Conservation (phyloP, 2,329 filamentous ascomycete species). For the Trichophyton equinum region DNA sequence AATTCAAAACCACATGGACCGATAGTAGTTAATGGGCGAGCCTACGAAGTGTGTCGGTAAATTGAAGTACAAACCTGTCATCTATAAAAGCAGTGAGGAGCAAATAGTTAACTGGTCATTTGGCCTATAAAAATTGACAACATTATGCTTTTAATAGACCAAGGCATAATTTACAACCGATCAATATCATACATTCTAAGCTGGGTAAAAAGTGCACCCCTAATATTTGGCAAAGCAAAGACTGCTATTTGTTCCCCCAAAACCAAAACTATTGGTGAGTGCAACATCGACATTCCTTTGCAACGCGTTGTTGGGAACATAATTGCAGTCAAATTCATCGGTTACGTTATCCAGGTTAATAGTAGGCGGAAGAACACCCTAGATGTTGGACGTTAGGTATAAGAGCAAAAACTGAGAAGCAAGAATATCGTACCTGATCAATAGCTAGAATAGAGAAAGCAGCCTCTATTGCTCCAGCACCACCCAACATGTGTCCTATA, state of each 20-base stretch:
- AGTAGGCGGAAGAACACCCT: constrained; percentile 75
- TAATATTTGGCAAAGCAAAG: constrained; percentile 51
- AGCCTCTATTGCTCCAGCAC: constrained; percentile 80
- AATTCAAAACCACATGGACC: constrained; percentile 32
- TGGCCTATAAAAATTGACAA: background rate
- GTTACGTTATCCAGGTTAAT: constrained; percentile 62
- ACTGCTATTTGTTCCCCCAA: constrained; percentile 90
- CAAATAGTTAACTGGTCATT: background rate
- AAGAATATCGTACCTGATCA: constrained; percentile 46
- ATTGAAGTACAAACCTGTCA: background rate
- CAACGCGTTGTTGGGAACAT: constrained; percentile 62
- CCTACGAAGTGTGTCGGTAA: background rate
- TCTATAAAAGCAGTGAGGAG: background rate
- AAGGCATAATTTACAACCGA: background rate
- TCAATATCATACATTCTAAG: background rate
- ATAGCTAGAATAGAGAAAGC: constrained; percentile 73
- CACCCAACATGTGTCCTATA: constrained; percentile 80
- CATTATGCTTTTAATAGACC: background rate
- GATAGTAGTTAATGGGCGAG: background rate
- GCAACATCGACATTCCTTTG: constrained; percentile 58
- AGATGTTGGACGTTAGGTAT: background rate
- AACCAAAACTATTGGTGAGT: constrained; percentile 92
- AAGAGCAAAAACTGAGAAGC: constrained; percentile 10
- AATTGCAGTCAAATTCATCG: constrained; percentile 65
- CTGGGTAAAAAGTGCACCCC: too few species aligned